Evolutionary conservation across 75 land plant species (phyloP), one percentile per base, ranked within the genome.

Genomic region (Selaginella tamariscina): DNA sequence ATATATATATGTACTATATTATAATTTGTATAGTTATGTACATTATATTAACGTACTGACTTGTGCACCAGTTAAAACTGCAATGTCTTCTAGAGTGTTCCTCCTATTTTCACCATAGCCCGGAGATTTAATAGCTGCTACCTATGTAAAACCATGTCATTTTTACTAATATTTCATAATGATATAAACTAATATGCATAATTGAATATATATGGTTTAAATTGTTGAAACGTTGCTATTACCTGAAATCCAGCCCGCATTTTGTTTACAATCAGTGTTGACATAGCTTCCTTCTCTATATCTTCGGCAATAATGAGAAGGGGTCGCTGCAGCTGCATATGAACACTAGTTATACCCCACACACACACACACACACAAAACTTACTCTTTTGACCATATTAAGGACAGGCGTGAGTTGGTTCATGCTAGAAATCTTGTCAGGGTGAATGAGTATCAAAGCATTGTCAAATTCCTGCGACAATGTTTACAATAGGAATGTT

Each of bases 221-320:
- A 11, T 11, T 11, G 54, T 49, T 49, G 54, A 49, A n/a, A 21
- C 8, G 24, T 8, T 59, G 5, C 49, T 39, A 2, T 9, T 59
- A 59, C 62, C 62, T 59, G 8, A n/a, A 59, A n/a, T 59, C 62
- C 62, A 26, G n/a, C 62, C 62, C 62, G 62, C 21, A 59, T 21
- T 27, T 59, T 59, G 21, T 59, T 59, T 5, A 59, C 62, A n/a
- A 59, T n/a, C 23, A 59, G n/a, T 8, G 62, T 8, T 59, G 62
- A 8, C 21, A 59, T 2, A 59, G 62, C 62, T 23, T 59, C 62
- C 9, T 23, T n/a, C 21, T 59, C 62, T n/a, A 59, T n/a, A 59
- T 59, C 62, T 27, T 59, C 62, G n/a, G 62, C 62, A 59, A 59
- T 27, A 59, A 59, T 59, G 21, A 59, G 62, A 9, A 59, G 62